A percentile compares a stretch with the other conserved stretches of the same genome.
These are phyloP conservation scores for Pseudisothecium myosuroides DNA, from an alignment of 225 moss, liverwort and hornwort species.

Conservation along the genomic window DNA sequence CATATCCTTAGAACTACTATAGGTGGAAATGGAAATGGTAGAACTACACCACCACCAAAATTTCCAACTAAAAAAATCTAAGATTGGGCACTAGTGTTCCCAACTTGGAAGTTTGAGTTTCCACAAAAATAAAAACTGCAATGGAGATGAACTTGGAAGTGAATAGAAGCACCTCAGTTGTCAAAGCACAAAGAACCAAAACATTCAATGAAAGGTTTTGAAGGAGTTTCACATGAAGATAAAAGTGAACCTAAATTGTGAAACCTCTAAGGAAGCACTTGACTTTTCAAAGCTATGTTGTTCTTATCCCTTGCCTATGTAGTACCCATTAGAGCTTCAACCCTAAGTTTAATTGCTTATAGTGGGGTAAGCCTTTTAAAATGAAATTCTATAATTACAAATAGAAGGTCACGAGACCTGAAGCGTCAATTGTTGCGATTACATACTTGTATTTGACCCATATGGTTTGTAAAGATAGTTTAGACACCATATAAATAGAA, in stretches of 20 bases:
- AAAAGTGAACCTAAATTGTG: too few species aligned
- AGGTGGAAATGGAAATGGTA: neutral
- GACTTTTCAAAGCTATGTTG: too few species aligned
- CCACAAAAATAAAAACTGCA: too few species aligned
- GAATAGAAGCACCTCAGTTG: too few species aligned
- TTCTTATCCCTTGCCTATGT: too few species aligned
- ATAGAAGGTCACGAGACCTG: neutral
- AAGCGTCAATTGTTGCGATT: neutral
- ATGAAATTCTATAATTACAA: neutral
- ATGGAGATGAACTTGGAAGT: too few species aligned
- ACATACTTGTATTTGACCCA: neutral
- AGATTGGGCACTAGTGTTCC: neutral
- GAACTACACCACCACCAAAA: neutral
- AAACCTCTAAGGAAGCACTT: too few species aligned
- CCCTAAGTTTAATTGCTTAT: too few species aligned
- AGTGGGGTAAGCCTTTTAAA: neutral
- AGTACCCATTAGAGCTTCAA: too few species aligned
- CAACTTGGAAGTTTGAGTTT: neutral
- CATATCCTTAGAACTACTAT: accelerated
- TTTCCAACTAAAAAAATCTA: neutral
- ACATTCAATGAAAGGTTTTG: too few species aligned
- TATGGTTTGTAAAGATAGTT: neutral
- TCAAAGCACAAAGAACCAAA: too few species aligned
- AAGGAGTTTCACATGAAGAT: too few species aligned
- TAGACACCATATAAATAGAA: neutral